These are phyloP conservation scores for Jimgerdemannia flammicorona DNA, from an alignment of 192 early-diverging fungal species.

Conservation along the genomic window DNA sequence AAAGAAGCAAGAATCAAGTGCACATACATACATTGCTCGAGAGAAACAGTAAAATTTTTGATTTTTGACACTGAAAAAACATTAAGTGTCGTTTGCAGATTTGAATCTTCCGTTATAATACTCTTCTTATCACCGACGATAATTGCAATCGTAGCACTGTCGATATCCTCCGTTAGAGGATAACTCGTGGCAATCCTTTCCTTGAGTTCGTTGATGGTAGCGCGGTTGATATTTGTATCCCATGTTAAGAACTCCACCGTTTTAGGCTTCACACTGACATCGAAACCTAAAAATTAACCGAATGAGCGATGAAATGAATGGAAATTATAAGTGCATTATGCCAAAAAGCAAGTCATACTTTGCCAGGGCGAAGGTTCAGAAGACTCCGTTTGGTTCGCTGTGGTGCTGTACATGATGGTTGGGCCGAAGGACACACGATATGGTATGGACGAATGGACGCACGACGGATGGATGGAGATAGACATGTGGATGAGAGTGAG, in stretches of 20 bases:
- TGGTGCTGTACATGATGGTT: not conserved
- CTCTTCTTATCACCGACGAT: not conserved
- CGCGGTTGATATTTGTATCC: not conserved
- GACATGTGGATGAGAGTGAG: not conserved
- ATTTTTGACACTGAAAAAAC: not conserved
- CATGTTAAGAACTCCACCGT: not conserved
- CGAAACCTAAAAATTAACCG: not conserved
- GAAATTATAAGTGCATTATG: not conserved
- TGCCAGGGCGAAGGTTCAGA: not conserved
- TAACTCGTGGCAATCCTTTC: not conserved
- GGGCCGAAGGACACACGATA: not conserved
- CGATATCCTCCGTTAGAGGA: not conserved
- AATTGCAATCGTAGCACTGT: not conserved
- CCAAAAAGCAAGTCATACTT: not conserved
- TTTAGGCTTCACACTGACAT: not conserved
- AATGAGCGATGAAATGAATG: not conserved
- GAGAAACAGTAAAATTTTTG: not conserved
- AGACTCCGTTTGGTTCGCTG: not conserved
- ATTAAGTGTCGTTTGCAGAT: not conserved
- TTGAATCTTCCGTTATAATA: not conserved
- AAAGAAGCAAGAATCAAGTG: not conserved
- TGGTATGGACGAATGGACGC: not conserved
- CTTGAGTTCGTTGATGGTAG: not conserved
- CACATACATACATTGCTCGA: not conserved
- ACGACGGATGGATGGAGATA: not conserved